Conservation (phyloP, 2,329 filamentous ascomycete genomes). For the Sporothrix curviconia region DNA sequence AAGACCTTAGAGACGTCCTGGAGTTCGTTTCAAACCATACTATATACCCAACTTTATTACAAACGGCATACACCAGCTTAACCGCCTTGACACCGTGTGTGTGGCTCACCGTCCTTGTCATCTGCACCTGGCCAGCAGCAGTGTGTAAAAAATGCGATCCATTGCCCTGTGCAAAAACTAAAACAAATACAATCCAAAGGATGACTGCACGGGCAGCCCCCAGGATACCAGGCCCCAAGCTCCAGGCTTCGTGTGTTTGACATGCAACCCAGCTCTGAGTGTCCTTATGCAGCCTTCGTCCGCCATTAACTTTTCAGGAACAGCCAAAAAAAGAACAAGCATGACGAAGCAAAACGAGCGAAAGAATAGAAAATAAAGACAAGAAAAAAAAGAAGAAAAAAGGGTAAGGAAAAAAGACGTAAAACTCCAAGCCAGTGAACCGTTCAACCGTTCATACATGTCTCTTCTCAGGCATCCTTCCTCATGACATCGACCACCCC, state of each 20-base stretch:
- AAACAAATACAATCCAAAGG: constrained; percentile 18
- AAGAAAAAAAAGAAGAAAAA: constrained; percentile 16
- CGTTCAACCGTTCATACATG: constrained; percentile 6
- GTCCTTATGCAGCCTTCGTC: constrained; percentile 4
- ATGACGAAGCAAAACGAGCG: constrained; percentile 14
- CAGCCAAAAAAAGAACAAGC: constrained; percentile 6
- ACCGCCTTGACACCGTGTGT: not conserved
- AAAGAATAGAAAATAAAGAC: constrained; percentile 9
- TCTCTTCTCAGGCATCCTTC: not conserved
- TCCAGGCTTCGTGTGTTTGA: constrained; percentile 13
- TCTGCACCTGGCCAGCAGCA: not conserved
- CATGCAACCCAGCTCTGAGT: constrained; percentile 9
- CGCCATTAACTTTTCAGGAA: constrained; percentile 5
- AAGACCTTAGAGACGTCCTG: not conserved
- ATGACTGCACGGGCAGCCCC: constrained; percentile 8
- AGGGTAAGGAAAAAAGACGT: constrained; percentile 12
- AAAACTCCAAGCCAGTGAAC: constrained; percentile 12
- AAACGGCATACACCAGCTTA: too few relatives aligned
- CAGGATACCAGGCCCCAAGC: constrained; percentile 10
- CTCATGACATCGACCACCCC: not conserved
- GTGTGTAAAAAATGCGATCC: constrained; percentile 4
- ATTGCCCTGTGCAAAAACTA: constrained; percentile 9
- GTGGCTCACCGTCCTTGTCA: not conserved
- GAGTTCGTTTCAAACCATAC: not conserved
- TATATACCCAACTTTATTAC: constrained; percentile 11